phyloP scores from a whole-genome alignment of 106 monocot genomes.

The Dendrobium chrysotoxum region DNA sequence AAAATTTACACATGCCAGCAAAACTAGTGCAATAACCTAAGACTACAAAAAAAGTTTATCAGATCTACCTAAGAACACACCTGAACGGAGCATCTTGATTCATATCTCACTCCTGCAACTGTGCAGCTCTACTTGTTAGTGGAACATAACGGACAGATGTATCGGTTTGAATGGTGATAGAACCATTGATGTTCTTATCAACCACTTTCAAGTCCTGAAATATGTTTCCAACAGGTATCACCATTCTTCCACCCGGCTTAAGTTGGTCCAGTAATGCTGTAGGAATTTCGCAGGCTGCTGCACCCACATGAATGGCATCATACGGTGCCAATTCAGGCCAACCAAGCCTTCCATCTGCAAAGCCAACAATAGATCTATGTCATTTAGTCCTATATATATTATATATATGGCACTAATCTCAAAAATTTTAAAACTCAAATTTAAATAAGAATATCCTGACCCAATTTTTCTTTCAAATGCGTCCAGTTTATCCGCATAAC shows the following conservation, averaged over 20 bases:
- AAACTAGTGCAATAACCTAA: too few relatives aligned
- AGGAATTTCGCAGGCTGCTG: conserved; percentile 64
- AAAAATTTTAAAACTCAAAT: too few relatives aligned
- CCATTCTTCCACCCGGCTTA: conserved; percentile 86
- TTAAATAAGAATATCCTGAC: too few relatives aligned
- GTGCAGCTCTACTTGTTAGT: conserved; percentile 55
- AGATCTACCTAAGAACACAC: too few relatives aligned
- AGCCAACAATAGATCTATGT: background rate
- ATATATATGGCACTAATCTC: too few relatives aligned
- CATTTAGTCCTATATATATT: background rate
- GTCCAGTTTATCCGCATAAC: too few relatives aligned
- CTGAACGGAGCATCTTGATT: background rate
- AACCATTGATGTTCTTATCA: conserved; percentile 69
- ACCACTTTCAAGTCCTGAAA: conserved; percentile 75
- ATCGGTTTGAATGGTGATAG: conserved; percentile 32
- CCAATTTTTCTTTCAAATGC: too few relatives aligned
- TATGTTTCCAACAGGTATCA: conserved; percentile 66
- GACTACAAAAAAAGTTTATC: background rate
- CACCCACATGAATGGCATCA: conserved; percentile 75
- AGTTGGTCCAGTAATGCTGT: conserved; percentile 56
- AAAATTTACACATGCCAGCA: too few relatives aligned
- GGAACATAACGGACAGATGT: conserved; percentile 83
- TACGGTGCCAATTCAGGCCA: conserved; percentile 64
- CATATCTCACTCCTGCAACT: conserved; percentile 26
- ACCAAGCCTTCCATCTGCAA: conserved; percentile 70